Conservation (phyloP, 768 basidiomycete species). For the Lentinula sp. region DNA sequence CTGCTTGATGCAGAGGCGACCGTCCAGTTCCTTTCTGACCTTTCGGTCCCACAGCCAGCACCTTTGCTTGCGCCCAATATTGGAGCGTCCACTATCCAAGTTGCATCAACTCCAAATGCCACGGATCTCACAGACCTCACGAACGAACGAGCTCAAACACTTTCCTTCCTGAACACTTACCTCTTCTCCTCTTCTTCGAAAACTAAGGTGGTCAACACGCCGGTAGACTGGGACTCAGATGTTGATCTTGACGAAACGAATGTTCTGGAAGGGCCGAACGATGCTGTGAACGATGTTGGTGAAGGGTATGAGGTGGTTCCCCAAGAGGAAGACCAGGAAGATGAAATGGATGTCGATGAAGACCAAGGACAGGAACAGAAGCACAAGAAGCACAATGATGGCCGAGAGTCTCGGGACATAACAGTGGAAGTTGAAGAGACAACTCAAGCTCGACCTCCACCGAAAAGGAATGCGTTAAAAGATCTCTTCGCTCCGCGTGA, state of each 20-base stretch:
- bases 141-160: conserved; percentile 37
- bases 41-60: not conserved
- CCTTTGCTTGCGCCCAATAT: conserved; percentile 3
- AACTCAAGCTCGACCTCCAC: conserved; percentile 3
- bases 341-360: not conserved
- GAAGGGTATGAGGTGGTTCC: conserved; percentile 9
- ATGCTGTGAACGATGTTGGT: conserved; percentile 6
- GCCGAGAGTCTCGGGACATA: not conserved
- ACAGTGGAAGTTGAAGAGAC: not conserved
- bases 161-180: conserved; percentile 44
- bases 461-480: conserved; percentile 41
- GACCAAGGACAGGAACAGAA: not conserved
- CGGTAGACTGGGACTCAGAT: conserved; percentile 8
- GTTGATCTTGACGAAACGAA: conserved; percentile 2
- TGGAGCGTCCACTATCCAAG: conserved; percentile 2
- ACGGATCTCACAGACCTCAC: conserved; percentile 23
- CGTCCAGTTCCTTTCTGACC: not conserved
- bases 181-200: conserved; percentile 27
- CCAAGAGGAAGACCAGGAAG: not conserved
- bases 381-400: not conserved
- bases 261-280: not conserved
- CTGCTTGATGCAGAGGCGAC: conserved; percentile 9
- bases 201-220: not conserved
- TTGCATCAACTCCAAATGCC: not conserved
- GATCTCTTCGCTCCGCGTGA: conserved; percentile 70